These are phyloP conservation scores for Croton setiger DNA, from an alignment of 441 rosid species.

Conservation along the genomic window DNA sequence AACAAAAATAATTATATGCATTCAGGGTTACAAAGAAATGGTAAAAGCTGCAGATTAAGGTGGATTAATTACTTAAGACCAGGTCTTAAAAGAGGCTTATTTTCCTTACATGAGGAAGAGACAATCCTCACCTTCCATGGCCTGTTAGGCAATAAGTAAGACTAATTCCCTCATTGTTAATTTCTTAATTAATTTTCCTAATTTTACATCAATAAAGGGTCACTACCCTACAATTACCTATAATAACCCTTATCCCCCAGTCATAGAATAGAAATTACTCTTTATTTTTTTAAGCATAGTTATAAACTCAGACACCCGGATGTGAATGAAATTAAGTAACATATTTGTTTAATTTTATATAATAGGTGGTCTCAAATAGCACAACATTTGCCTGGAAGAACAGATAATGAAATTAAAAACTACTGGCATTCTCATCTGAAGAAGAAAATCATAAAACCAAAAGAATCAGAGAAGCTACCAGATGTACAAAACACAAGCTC, in stretches of 20 bases:
- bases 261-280: too few relatives aligned
- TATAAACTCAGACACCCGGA: too few relatives aligned
- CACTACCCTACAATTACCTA: too few relatives aligned
- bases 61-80: constrained; percentile 92
- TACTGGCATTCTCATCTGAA: constrained; percentile 86
- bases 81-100: constrained; percentile 63
- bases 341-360: background rate
- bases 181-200: too few relatives aligned
- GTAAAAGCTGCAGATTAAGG: constrained; percentile 86
- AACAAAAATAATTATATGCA: background rate
- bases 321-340: too few relatives aligned
- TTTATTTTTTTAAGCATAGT: too few relatives aligned
- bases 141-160: constrained; percentile 86
- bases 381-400: constrained; percentile 69
- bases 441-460: constrained; percentile 44
- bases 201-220: too few relatives aligned
- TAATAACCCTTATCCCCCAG: too few relatives aligned
- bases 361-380: constrained; percentile 80
- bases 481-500: constrained; percentile 17
- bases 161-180: background rate
- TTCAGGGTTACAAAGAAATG: constrained; percentile 82
- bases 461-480: constrained; percentile 12
- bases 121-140: constrained; percentile 61
- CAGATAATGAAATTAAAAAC: constrained; percentile 90
- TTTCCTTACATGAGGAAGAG: constrained; percentile 57